phyloP scores from a whole-genome alignment of 2,329 filamentous ascomycete species.

The Diaporthe humulicola region DNA sequence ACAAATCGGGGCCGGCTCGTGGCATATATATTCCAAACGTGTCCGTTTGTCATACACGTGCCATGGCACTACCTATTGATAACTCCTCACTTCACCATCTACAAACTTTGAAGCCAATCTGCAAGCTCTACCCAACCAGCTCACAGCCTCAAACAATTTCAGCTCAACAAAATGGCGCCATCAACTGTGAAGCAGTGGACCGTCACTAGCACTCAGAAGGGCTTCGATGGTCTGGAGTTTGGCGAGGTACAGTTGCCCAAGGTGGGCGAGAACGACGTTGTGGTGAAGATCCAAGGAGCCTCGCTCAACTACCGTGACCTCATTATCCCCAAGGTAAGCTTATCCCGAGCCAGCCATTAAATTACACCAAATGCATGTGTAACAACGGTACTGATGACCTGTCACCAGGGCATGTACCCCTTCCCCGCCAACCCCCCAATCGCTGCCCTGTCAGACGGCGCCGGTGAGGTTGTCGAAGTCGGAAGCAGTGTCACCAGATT shows the following conservation, averaged over 20 bases:
- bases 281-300: slow-evolving; percentile 73
- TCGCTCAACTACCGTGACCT: slow-evolving; percentile 70
- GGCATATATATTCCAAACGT: slow-evolving; percentile 9
- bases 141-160: neutral
- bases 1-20: slow-evolving; percentile 22
- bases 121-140: neutral
- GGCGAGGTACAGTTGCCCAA: slow-evolving; percentile 68
- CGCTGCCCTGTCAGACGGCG: slow-evolving; percentile 65
- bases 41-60: neutral
- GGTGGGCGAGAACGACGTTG: slow-evolving; percentile 77
- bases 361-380: neutral
- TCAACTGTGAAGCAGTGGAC: slow-evolving; percentile 69
- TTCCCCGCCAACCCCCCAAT: slow-evolving; percentile 58
- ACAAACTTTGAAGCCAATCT: neutral
- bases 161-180: slow-evolving; percentile 41
- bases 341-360: neutral
- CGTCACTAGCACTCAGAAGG: slow-evolving; percentile 62
- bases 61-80: neutral
- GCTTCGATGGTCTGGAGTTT: slow-evolving; percentile 72
- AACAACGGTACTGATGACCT: slow-evolving; percentile 22
- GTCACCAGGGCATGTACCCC: slow-evolving; percentile 57
- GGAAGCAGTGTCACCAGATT: slow-evolving; percentile 63
- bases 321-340: slow-evolving; percentile 57
- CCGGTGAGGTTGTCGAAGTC: slow-evolving; percentile 66
- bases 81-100: neutral